Base-by-base conservation (phyloP, 257 asterid species). In the Thymus quinquecostatus region DNA sequence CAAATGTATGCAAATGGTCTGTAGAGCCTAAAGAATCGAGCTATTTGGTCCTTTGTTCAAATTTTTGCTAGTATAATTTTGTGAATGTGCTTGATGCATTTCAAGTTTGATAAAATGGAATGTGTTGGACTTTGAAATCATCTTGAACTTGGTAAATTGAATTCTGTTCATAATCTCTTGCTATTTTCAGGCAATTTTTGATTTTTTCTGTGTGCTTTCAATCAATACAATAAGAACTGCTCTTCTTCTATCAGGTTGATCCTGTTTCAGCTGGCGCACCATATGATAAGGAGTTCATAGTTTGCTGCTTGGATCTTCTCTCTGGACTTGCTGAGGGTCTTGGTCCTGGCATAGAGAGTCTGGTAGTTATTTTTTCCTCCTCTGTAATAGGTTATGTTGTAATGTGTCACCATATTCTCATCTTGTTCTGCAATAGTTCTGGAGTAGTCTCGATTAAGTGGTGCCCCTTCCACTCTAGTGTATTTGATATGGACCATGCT, bases 291-390 rank as follows among this genome's bases (percentile, higher is more conserved):
- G 99, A 92, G 77, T 95, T 95, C 75, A 78, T 86, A 58, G 98
- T 92, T 66, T 94, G 98, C 85, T 94, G 87, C 68, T 86, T 94
- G 95, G 99, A 94, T 82, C 98, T 94, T 84, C 90, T 95, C 70
- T 95, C 99, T 71, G 98, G 99, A 75, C 96, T 95, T 73, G 74
- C 92, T 33, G 99, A 95, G 87, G 99, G 98, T 69, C 99, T 95
- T 86, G 96, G 98, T 74, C 85, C 96, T 51, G 96, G 96, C 64
- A 81, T 95, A 32, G 99, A 95, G 88, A 90, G 96, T 83, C 82
- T 95, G 99, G 99, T 95, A 92, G 7, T 5, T 38, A 41, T 58
- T 63, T 33, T 11, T 80, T 73, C 74, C 27, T 74, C 66, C 41
- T 38, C 41, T 38, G 45, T 34, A 27, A 59, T 66, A 56, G 38